These are phyloP conservation scores for Colletotrichum lupini DNA, from an alignment of 2,329 filamentous ascomycete species.

Conservation along the genomic window DNA sequence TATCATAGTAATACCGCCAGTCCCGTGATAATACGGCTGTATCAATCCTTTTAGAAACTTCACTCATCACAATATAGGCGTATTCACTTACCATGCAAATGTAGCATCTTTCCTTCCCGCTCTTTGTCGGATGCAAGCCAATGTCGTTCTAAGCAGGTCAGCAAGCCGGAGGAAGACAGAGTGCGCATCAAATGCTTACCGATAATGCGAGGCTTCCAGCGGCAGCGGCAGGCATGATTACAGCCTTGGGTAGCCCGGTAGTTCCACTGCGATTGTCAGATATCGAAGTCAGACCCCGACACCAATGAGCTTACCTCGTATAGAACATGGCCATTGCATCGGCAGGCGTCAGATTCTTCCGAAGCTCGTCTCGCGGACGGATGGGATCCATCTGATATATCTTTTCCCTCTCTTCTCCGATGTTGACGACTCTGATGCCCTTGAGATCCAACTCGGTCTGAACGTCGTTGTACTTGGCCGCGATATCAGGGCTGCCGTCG, in stretches of 20 bases:
- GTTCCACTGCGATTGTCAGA: conserved; percentile 64
- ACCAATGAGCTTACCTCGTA: conserved; percentile 52
- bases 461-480: conserved; percentile 68
- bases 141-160: conserved; percentile 2
- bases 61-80: accelerated
- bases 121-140: not conserved
- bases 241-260: conserved; percentile 80
- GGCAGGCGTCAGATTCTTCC: conserved; percentile 59
- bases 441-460: conserved; percentile 58
- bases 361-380: conserved; percentile 65
- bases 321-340: conserved; percentile 76
- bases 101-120: not conserved
- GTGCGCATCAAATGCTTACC: not conserved
- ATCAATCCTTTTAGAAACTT: not conserved
- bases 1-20: conserved; percentile 71
- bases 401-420: conserved; percentile 51
- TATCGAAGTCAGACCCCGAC: accelerated
- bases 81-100: conserved; percentile 23
- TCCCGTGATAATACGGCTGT: conserved; percentile 74
- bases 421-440: conserved; percentile 65
- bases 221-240: conserved; percentile 65
- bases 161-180: not conserved
- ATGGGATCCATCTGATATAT: conserved; percentile 57
- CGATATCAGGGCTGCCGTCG: conserved; percentile 65
- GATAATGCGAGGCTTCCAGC: conserved; percentile 40